Evolutionary conservation across 257 asterid genomes (phyloP).

Genomic region (Solanum arcanum): DNA sequence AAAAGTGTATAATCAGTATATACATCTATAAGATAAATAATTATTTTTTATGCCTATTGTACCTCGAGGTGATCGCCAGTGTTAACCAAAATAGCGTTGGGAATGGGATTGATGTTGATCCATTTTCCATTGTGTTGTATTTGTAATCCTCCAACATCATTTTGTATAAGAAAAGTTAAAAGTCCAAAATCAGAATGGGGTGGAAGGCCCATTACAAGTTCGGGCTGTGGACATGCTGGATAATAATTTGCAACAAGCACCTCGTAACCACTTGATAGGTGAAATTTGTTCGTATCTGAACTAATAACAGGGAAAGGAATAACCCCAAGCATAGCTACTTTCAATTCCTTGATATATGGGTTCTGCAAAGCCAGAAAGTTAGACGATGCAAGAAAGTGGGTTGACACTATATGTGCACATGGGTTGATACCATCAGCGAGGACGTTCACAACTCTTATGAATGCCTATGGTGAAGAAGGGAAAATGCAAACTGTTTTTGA

Average conservation of each 20-base stretch:
- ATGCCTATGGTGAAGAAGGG: constrained; percentile 49
- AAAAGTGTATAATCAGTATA: not conserved
- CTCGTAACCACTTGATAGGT: constrained; percentile 23
- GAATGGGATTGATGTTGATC: constrained; percentile 36
- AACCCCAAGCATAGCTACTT: constrained; percentile 50
- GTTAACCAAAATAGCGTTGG: constrained; percentile 59
- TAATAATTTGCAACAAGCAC: constrained; percentile 44
- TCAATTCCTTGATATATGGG: constrained; percentile 59
- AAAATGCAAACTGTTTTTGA: constrained; percentile 18
- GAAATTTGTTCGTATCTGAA: constrained; percentile 38
- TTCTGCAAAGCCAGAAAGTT: constrained; percentile 41
- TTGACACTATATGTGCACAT: constrained; percentile 21
- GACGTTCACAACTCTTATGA: constrained; percentile 65
- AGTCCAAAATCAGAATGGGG: constrained; percentile 84
- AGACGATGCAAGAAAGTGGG: constrained; percentile 29
- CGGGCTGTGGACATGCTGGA: constrained; percentile 66
- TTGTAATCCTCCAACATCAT: constrained; percentile 53
- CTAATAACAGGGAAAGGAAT: constrained; percentile 44
- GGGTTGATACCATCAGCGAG: constrained; percentile 45
- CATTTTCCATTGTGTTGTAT: constrained; percentile 49
- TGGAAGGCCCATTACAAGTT: constrained; percentile 52
- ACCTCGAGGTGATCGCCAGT: constrained; percentile 27
- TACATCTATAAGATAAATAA: not conserved
- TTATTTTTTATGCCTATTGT: not conserved
- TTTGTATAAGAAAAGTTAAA: constrained; percentile 53